Conservation (phyloP, 129 eudicot genomes). For the carrot (Daucus carota) region DH1_v3.0 NC_030389.2:5627501-5628000, state of each 20-base stretch:
- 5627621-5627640: constrained; percentile 50
- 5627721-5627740: constrained; percentile 29
- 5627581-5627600: too few relatives aligned
- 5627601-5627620: not conserved
- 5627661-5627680: constrained; percentile 36
- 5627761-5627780: not conserved
- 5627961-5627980: not conserved
- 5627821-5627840: not conserved
- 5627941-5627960: too few relatives aligned
- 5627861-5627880: not conserved
- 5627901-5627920: not conserved
- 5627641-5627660: constrained; percentile 60
- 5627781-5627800: not conserved
- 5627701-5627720: constrained; percentile 44
- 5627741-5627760: not conserved
- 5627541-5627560: not conserved
- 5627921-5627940: too few relatives aligned
- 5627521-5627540: not conserved
- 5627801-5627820: not conserved
- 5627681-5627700: constrained; percentile 35
- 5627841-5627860: not conserved
- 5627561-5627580: too few relatives aligned
- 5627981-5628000: not conserved
- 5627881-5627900: not conserved
- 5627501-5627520: not conserved